Percentiles rank a stretch among this genome's conserved stretches.
Conservation (phyloP, 2,329 filamentous ascomycete genomes). For the Xylaria sp. region DNA sequence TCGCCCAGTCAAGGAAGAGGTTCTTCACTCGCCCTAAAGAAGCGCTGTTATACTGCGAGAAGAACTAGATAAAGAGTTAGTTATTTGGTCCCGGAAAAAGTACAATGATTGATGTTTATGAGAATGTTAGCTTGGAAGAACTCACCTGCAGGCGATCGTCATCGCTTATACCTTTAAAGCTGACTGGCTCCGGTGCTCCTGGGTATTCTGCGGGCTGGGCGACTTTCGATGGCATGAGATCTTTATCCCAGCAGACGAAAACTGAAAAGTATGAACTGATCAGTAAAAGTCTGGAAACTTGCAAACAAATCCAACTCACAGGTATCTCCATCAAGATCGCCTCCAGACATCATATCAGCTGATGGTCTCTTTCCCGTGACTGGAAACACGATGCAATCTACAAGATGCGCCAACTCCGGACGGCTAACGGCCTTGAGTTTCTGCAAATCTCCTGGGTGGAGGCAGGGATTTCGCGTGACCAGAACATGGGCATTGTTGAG, state of each 20-base stretch:
- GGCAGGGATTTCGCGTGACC: slow-evolving; percentile 10
- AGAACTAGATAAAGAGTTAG: not conserved
- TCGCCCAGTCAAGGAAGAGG: slow-evolving; percentile 9
- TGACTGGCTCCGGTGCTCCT: slow-evolving; percentile 3
- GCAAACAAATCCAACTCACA: not conserved
- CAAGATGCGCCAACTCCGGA: slow-evolving; percentile 7
- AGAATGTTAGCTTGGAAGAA: not conserved
- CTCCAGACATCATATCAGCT: slow-evolving; percentile 13
- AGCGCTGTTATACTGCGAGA: slow-evolving; percentile 1
- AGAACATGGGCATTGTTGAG: slow-evolving; percentile 6
- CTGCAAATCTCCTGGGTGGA: slow-evolving; percentile 12
- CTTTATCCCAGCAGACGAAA: slow-evolving; percentile 11
- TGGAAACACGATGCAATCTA: slow-evolving; percentile 12
- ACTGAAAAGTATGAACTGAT: not conserved
- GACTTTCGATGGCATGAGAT: slow-evolving; percentile 10
- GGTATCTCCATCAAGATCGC: slow-evolving; percentile 10
- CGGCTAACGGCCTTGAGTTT: slow-evolving; percentile 4
- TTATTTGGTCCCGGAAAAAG: too few species aligned
- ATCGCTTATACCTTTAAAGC: slow-evolving; percentile 7
- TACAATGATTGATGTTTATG: not conserved
- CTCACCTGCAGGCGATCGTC: slow-evolving; percentile 7
- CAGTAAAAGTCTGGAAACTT: not conserved
- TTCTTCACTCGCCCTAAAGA: slow-evolving; percentile 10
- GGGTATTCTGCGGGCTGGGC: slow-evolving; percentile 8
- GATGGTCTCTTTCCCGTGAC: slow-evolving; percentile 7